Percentiles rank a stretch among this genome's conserved stretches.
Evolutionary conservation across 768 basidiomycete species (phyloP).

Genomic region (Podaxis sp.): DNA sequence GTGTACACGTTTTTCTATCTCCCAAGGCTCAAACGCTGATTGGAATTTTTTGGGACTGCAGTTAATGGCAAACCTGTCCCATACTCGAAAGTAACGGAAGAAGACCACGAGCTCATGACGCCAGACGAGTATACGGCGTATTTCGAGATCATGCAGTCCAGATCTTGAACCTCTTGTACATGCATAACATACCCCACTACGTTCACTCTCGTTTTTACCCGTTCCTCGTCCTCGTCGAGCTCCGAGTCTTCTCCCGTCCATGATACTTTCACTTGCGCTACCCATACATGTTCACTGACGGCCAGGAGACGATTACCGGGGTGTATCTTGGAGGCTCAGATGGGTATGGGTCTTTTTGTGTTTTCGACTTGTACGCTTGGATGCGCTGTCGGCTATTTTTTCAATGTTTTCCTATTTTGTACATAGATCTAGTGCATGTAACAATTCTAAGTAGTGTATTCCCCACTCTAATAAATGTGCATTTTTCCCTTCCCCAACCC

Average conservation of each 20-base stretch:
- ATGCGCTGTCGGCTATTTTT: neutral
- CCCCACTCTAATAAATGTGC: neutral
- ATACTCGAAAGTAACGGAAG: constrained; percentile 84
- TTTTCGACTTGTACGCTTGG: no score
- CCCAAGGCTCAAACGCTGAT: neutral
- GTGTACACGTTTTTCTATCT: constrained; percentile 23
- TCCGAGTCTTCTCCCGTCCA: neutral
- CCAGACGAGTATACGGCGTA: constrained; percentile 88
- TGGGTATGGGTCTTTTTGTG: no score
- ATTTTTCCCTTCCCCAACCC: neutral
- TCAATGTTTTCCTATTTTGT: neutral
- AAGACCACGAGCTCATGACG: constrained; percentile 90
- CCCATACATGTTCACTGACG: no score
- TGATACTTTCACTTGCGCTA: neutral
- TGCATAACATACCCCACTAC: neutral
- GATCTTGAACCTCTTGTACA: neutral
- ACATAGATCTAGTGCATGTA: constrained; percentile 11
- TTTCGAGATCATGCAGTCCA: constrained; percentile 56
- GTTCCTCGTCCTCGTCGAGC: neutral
- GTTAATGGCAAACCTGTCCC: constrained; percentile 76
- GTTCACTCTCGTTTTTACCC: neutral
- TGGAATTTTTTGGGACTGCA: constrained; percentile 24
- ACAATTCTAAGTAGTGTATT: constrained; percentile 1
- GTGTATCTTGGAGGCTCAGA: no score
- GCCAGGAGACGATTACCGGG: no score